Evolutionary conservation across 1,284 basidiomycete species (phyloP), one percentile per base, ranked within the genome.

Genomic region (Phylloporus sp.): DNA sequence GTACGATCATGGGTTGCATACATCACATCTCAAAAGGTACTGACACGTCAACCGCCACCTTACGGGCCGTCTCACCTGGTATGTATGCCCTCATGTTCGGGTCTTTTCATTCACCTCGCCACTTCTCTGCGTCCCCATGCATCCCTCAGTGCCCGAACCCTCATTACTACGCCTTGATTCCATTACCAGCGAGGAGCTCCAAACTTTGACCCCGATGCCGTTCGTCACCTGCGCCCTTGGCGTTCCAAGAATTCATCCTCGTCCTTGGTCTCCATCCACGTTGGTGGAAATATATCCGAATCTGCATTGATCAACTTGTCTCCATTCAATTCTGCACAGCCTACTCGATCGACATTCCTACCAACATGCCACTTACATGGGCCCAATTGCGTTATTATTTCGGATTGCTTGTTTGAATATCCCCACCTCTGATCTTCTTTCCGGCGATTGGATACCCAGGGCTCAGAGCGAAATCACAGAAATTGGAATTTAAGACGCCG

Each of bases 221-320:
- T 22, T 18, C 17, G 31, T 32, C 49, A 4, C 13, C 60, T 0
- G 49, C 34, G 12, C 59, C 62, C 10, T 58, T 61, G 4, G 58
- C 69, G 4, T 72, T 74, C 22, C 64, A 55, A 57, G 66, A 73
- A 34, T 64, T 75, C 56, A 64, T 67, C 18, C 47, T 74, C 7
- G 49, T 58, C 18, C 39, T 55, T 8, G 39, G 40, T 15, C 17
- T 10, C 6, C 20, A 60, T 18, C 4, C 10, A 3, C 4, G 31
- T 22, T 5, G 49, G 28, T 70, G 71, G 72, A 15, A 31, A 42
- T 55, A 61, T 4, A 60, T 72, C 29, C 4, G 28, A 5, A 39
- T 49, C 4, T 70, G 67, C 44, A 40, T 63, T 20, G 44, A 57
- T 17, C 72, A 68, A n/a, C 70, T 72, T 46, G 40, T 66, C 26